Evolutionary conservation across 352 stramenopile species (phyloP).

Genomic region (Aphanomyces stellatus): DNA sequence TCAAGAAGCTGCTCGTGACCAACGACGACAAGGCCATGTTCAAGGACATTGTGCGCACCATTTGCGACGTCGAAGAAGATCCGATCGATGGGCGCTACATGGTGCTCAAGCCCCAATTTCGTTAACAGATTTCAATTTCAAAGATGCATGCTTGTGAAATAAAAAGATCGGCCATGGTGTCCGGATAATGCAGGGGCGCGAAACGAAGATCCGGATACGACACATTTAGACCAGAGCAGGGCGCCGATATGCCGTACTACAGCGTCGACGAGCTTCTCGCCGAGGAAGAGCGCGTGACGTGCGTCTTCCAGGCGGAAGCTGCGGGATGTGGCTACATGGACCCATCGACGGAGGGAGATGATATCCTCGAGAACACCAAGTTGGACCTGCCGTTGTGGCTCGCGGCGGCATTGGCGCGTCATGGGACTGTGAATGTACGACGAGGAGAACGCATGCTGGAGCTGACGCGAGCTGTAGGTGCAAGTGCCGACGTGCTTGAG

Average conservation of each 20-base stretch:
- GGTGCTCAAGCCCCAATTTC: conserved; percentile 83
- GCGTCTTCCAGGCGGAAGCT: conserved; percentile 57
- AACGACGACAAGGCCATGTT: conserved; percentile 74
- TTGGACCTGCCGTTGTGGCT: conserved; percentile 79
- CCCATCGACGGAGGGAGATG: conserved; percentile 42
- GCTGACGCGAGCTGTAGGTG: no score
- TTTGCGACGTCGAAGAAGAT: conserved; percentile 80
- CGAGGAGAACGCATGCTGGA: no score
- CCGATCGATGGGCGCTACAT: conserved; percentile 72
- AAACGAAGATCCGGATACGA: not conserved
- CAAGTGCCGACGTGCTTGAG: conserved; percentile 48
- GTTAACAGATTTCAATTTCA: conserved; percentile 31
- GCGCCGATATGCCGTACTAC: conserved; percentile 30
- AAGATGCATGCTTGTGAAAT: no score
- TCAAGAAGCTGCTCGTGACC: conserved; percentile 75
- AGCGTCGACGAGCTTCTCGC: conserved; percentile 70
- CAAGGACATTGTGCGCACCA: conserved; percentile 80
- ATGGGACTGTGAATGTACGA: conserved; percentile 45
- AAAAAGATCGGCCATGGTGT: no score
- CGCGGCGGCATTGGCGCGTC: conserved; percentile 37
- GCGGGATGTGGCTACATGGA: conserved; percentile 69
- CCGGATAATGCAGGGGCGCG: not conserved
- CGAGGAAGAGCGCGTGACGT: conserved; percentile 72
- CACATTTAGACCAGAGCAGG: no score
- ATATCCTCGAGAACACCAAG: conserved; percentile 34